A percentile compares a stretch with the other conserved stretches of the same genome.
Evolutionary conservation across 441 rosid genomes (phyloP).

Genomic region (Adansonia gregorii): DNA sequence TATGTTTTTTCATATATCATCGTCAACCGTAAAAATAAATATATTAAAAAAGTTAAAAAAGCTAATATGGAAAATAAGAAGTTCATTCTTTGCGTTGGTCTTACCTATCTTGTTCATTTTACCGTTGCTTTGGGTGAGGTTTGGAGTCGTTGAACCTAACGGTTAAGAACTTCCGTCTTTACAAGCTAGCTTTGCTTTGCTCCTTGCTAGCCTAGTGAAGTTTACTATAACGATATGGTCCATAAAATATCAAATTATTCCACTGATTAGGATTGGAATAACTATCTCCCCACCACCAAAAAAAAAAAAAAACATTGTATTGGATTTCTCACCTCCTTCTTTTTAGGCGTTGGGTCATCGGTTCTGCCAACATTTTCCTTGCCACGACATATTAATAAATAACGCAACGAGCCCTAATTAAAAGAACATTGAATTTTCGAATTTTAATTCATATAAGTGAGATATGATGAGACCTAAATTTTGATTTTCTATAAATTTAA

Average conservation of each 20-base stretch:
- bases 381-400: no score
- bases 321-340: no score
- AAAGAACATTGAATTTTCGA: no score
- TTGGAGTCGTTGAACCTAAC: conserved; percentile 16
- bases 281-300: no score
- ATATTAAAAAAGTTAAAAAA: no score
- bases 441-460: neutral
- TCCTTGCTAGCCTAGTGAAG: neutral
- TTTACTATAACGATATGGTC: neutral
- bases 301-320: no score
- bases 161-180: neutral
- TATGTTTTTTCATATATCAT: no score
- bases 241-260: neutral
- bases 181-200: neutral
- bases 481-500: no score
- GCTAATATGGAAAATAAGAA: neutral
- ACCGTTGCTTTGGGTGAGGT: conserved; percentile 14
- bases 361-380: neutral
- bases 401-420: no score
- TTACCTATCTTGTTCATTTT: neutral
- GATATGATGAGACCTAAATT: neutral
- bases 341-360: neutral
- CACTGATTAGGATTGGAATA: neutral
- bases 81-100: neutral
- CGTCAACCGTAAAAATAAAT: no score